Evolutionary conservation across 257 asterid genomes (phyloP).

Genomic region (Voacanga thouarsii): DNA sequence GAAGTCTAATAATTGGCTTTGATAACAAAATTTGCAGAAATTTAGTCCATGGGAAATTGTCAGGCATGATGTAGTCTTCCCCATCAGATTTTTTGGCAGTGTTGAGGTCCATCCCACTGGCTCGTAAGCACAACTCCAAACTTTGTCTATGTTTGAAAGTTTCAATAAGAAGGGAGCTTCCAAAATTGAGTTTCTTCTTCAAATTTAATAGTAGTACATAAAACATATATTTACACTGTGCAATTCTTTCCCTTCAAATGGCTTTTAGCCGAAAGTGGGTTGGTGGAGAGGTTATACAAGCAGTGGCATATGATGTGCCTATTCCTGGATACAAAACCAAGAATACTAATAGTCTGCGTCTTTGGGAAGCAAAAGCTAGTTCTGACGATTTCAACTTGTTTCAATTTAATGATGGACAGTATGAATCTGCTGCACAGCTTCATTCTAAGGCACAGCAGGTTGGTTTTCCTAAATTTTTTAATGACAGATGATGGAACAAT

Average conservation of each 20-base stretch:
- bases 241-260: constrained; percentile 8
- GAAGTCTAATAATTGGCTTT: constrained; percentile 17
- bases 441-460: constrained; percentile 98
- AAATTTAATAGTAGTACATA: background rate
- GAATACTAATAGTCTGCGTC: constrained; percentile 93
- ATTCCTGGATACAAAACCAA: constrained; percentile 98
- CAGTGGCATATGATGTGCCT: constrained; percentile 98
- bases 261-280: constrained; percentile 79
- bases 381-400: constrained; percentile 77
- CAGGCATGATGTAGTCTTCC: constrained; percentile 92
- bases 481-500: background rate
- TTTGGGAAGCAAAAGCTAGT: constrained; percentile 98
- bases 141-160: constrained; percentile 14
- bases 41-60: constrained; percentile 98
- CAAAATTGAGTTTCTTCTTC: constrained; percentile 11
- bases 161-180: constrained; percentile 1
- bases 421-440: constrained; percentile 92
- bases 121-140: constrained; percentile 61
- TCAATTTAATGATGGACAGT: constrained; percentile 93
- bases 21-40: constrained; percentile 53
- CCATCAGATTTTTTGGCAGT: constrained; percentile 83
- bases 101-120: constrained; percentile 87
- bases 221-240: background rate
- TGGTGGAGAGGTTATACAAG: constrained; percentile 95
- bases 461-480: constrained; percentile 19